Percentiles rank a stretch among this genome's conserved stretches.
These are phyloP conservation scores for Tulasnella sp. DNA, from an alignment of 768 basidiomycete species.

Conservation along the genomic window DNA sequence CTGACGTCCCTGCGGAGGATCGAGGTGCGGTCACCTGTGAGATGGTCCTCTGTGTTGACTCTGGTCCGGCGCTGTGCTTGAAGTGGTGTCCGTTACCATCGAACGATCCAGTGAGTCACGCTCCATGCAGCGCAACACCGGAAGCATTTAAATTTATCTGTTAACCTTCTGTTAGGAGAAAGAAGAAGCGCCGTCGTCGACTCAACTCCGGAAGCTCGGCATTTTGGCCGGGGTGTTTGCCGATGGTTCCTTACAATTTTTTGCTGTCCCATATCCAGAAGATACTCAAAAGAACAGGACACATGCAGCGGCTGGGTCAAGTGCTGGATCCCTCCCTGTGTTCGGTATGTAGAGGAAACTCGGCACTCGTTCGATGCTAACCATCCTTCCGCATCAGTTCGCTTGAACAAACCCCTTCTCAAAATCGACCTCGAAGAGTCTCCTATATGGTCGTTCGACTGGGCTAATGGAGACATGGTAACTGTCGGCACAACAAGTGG, in stretches of 20 bases:
- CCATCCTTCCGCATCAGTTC: conserved; percentile 37
- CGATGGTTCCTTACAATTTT: conserved; percentile 77
- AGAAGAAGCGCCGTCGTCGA: conserved; percentile 23
- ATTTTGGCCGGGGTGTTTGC: conserved; percentile 77
- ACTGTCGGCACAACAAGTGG: conserved; percentile 83
- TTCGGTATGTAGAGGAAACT: not conserved
- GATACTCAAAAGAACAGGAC: conserved; percentile 33
- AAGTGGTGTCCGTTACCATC: conserved; percentile 93
- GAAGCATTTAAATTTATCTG: not conserved
- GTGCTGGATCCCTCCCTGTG: conserved; percentile 22
- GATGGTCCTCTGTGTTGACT: conserved; percentile 77
- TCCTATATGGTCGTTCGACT: conserved; percentile 73
- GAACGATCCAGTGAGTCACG: conserved; percentile 46
- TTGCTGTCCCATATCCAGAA: conserved; percentile 70
- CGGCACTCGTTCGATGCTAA: not conserved
- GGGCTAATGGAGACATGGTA: conserved; percentile 77
- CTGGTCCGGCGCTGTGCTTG: conserved; percentile 67
- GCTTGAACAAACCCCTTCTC: conserved; percentile 54
- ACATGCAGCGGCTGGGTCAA: conserved; percentile 17
- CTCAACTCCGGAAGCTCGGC: conserved; percentile 54
- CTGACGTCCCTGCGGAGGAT: conserved; percentile 16
- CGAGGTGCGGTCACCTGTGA: conserved; percentile 52
- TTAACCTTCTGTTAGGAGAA: conserved; percentile 10
- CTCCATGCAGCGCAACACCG: not conserved
- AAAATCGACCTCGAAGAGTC: conserved; percentile 70